Evolutionary conservation across 345 rosid species (phyloP), one percentile per base, ranked within the genome.

Genomic region (Gossypium rotundifolium): DNA sequence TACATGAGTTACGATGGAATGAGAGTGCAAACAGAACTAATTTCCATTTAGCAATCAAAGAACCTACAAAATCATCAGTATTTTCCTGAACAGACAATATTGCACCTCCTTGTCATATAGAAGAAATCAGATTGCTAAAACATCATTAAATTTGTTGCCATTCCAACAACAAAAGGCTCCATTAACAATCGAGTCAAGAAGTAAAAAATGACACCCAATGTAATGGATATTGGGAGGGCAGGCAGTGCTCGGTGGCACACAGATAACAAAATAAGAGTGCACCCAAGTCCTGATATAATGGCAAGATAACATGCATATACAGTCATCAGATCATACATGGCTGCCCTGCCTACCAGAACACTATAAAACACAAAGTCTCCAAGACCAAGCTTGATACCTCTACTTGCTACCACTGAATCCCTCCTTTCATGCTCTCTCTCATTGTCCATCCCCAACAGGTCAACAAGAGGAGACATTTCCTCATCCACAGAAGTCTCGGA

Each of bases 291-390:
- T 0, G 97, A 95, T 72, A 95, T 87, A 74, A 95, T 93, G 2
- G 98, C 98, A 49, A 95, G 94, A 83, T 95, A 93, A 75, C 98
- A 94, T 2, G 98, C 98, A 81, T 93, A 93, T 9, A 94, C 98
- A 2, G 99, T 94, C 99, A 90, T 91, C 72, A 95, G 88, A 81
- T 95, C 99, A 82, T 93, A 95, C 98, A 95, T 90, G 20, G 99
- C 99, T 79, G 99, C 98, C 70, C 99, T 88, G 57, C 99, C 99
- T 79, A 95, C 97, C 57, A 94, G 95, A 77, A 94, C 99, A 77
- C 99, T 94, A 85, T 92, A 94, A 87, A 94, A 94, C 48, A 95
- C 84, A 71, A 95, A 95, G 87, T 93, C 99, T 65, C 98, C 99
- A 22, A 95, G 94, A 76, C 98, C 99, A 53, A 95, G 98, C 78